Evolutionary conservation across 345 rosid species (phyloP), one percentile per base, ranked within the genome.

Genomic region (Sonneratia alba): DNA sequence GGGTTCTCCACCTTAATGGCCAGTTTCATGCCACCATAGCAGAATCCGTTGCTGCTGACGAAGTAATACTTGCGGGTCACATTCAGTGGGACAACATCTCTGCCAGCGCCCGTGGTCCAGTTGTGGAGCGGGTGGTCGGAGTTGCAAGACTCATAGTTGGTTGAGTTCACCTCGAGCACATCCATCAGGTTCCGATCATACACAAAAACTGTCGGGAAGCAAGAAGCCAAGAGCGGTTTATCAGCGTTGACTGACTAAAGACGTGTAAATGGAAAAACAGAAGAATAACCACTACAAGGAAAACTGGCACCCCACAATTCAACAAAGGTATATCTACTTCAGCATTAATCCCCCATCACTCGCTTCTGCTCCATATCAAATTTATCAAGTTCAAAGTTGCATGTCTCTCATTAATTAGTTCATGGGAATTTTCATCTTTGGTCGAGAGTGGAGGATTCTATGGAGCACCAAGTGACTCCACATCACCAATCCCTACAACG

Each of bases 81-180:
- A 18, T 95, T 95, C 71, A 95, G 87, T 7, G 90, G 96, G 81
- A 91, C 96, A 19, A 92, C 85, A 36, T 95, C 99, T 69, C 99
- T 86, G 73, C 99, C 98, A 3, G 94, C 89, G 71, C 98, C 98
- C 8, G 63, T 84, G 18, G 91, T 95, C 96, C 94, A 95, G 65
- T 91, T 92, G 62, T 84, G 85, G 34, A 89, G 86, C 6, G 90
- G 89, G 70, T 88, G 86, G 38, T 88, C 86, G 0, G 92, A 38
- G 49, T 83, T 92, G 87, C 99, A 95, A 1, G 72, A 71, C 80
- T 82, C 82, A 53, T 92, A 95, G 68, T 85, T 82, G 0, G 97
- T 90, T 73, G 88, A 74, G 85, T 95, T 95, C 82, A 95, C 99
- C 81, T 95, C 97, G 22, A 95, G 81, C 64, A 95, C 87, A 34